These are phyloP conservation scores for Akanthomyces dipterigenus DNA, from an alignment of 2,329 filamentous ascomycete genomes.

Conservation along the genomic window DNA sequence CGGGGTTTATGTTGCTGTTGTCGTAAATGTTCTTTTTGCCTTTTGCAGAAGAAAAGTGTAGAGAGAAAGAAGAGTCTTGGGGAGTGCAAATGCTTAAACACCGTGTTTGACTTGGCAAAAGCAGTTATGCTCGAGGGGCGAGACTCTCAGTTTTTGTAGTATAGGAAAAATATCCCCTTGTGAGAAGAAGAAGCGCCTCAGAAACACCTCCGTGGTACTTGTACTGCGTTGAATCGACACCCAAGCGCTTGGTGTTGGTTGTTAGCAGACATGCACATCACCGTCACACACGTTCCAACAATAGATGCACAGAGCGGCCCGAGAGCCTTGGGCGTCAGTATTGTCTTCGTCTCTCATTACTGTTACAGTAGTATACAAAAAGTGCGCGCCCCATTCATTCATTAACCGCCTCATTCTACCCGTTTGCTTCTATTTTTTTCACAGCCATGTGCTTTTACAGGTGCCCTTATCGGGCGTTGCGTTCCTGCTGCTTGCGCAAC, in stretches of 20 bases:
- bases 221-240: background rate
- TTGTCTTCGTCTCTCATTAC: background rate
- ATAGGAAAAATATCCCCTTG: no score
- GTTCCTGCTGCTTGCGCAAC: constrained; percentile 26
- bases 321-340: background rate
- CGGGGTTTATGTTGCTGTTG: no score
- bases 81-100: no score
- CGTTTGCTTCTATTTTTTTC: background rate
- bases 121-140: no score
- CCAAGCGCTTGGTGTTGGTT: background rate
- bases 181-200: no score
- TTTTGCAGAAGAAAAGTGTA: no score
- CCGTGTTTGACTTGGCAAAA: no score
- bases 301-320: background rate
- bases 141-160: background rate
- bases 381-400: background rate
- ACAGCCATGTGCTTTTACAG: background rate
- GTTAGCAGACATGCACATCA: background rate
- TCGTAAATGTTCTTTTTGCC: no score
- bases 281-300: background rate
- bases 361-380: background rate
- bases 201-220: background rate
- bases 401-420: background rate
- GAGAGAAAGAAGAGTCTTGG: no score
- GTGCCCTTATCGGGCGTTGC: background rate